A percentile compares a stretch with the other conserved stretches of the same genome.
phyloP scores from a whole-genome alignment of 1,284 basidiomycete genomes.

The Trichosporon inkin region DNA sequence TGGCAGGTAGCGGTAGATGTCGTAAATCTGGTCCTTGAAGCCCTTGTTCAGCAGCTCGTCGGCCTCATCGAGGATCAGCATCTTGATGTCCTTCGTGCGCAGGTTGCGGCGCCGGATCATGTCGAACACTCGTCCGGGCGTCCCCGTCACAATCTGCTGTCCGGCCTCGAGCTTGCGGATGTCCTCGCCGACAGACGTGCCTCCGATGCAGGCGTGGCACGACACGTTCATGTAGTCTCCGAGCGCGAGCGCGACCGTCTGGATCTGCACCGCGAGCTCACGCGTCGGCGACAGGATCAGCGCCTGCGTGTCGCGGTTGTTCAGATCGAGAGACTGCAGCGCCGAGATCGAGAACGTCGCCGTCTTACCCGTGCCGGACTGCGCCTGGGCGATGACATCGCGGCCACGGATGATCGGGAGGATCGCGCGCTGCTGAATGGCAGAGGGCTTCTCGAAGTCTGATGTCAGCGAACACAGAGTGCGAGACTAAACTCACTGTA shows the following conservation, averaged over 20 bases:
- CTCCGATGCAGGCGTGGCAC: slow-evolving; percentile 98
- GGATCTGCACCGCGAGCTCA: slow-evolving; percentile 95
- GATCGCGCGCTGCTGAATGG: slow-evolving; percentile 97
- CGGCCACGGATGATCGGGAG: slow-evolving; percentile 89
- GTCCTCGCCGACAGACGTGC: slow-evolving; percentile 95
- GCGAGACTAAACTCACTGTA: slow-evolving; percentile 67
- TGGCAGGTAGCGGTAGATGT: slow-evolving; percentile 96
- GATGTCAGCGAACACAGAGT: slow-evolving; percentile 3
- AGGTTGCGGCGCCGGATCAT: slow-evolving; percentile 96
- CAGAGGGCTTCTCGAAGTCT: slow-evolving; percentile 99
- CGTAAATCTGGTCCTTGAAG: slow-evolving; percentile 99
- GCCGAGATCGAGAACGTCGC: slow-evolving; percentile 95
- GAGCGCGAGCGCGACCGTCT: slow-evolving; percentile 93
- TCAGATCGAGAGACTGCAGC: slow-evolving; percentile 89
- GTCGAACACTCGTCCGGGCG: slow-evolving; percentile 97
- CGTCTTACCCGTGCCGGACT: slow-evolving; percentile 99
- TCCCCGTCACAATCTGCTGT: slow-evolving; percentile 95
- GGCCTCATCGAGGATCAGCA: slow-evolving; percentile 97
- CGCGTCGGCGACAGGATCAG: slow-evolving; percentile 92
- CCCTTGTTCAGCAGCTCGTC: slow-evolving; percentile 97
- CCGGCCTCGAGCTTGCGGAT: slow-evolving; percentile 98
- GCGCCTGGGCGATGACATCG: slow-evolving; percentile 97
- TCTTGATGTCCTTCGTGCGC: slow-evolving; percentile 97
- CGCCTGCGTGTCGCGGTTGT: slow-evolving; percentile 91
- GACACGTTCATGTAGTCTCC: slow-evolving; percentile 99